These are phyloP conservation scores for Lobosporangium transversale DNA, from an alignment of 192 early-diverging fungal species.

Conservation along the genomic window DNA sequence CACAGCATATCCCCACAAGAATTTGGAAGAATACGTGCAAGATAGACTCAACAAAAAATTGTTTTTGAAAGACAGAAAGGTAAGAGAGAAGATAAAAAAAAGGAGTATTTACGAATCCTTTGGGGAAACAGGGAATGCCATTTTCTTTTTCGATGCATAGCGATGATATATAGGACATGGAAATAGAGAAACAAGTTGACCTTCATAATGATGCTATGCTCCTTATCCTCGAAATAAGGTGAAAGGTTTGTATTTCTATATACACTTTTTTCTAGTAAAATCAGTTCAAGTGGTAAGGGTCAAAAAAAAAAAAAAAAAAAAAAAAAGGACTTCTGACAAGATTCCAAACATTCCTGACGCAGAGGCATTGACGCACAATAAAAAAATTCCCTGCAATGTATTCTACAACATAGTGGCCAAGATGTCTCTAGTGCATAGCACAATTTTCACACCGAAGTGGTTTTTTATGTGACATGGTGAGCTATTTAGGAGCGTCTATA, in stretches of 20 bases:
- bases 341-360: slow-evolving; percentile 40
- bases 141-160: no score
- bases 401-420: not conserved
- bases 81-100: not conserved
- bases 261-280: slow-evolving; percentile 5
- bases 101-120: slow-evolving; percentile 4
- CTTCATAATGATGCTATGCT: no score
- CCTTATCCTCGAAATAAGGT: not conserved
- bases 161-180: no score
- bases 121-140: not conserved
- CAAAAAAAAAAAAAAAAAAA: slow-evolving; percentile 1
- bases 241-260: not conserved
- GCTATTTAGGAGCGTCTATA: no score
- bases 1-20: no score
- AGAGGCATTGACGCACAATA: not conserved
- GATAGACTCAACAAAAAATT: not conserved
- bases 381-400: not conserved
- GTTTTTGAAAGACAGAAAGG: not conserved
- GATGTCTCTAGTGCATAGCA: not conserved
- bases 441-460: not conserved
- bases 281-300: no score
- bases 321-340: slow-evolving; percentile 1
- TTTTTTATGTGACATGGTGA: no score
- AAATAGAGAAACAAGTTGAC: no score
- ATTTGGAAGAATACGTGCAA: not conserved